A percentile compares a stretch with the other conserved stretches of the same genome.
Conservation (phyloP, 305 asterid genomes). For the Fraxinus xanthoxyloides region DNA sequence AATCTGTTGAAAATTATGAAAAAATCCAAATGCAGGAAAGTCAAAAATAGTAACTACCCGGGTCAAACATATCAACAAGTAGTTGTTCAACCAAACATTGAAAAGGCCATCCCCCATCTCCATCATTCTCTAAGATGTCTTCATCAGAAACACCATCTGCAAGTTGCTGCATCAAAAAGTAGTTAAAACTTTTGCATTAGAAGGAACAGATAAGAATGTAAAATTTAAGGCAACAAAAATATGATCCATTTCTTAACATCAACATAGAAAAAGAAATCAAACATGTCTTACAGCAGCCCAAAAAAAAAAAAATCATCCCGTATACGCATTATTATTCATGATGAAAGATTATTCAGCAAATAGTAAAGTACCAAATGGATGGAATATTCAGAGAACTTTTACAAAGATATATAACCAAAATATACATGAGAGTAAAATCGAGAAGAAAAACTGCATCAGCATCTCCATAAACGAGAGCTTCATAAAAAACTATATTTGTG, state of each 20-base stretch:
- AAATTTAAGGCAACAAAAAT: not conserved
- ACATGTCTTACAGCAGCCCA: not conserved
- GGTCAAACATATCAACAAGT: slow-evolving; percentile 90
- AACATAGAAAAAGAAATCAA: not conserved
- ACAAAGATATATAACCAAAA: not conserved
- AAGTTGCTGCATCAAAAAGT: slow-evolving; percentile 64
- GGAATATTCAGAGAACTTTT: not conserved
- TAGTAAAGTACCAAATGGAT: not conserved
- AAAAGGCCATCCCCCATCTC: slow-evolving; percentile 91
- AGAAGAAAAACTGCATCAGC: not conserved
- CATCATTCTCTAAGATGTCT: slow-evolving; percentile 70
- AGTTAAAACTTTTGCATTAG: slow-evolving; percentile 32
- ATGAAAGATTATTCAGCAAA: not conserved
- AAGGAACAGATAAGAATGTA: slow-evolving; percentile 19
- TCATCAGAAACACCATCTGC: slow-evolving; percentile 76
- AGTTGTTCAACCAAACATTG: slow-evolving; percentile 90
- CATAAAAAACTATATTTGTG: not conserved
- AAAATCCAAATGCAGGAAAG: slow-evolving; percentile 16
- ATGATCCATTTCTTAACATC: not conserved
- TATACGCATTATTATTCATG: not conserved
- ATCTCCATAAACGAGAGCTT: not conserved
- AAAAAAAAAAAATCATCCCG: not conserved
- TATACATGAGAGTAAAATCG: not conserved
- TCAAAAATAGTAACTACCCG: slow-evolving; percentile 42
- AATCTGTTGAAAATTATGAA: slow-evolving; percentile 17